Evolutionary conservation across 139 green algal genomes (phyloP).

Genomic region (Protoeuglena noctilucae): DNA sequence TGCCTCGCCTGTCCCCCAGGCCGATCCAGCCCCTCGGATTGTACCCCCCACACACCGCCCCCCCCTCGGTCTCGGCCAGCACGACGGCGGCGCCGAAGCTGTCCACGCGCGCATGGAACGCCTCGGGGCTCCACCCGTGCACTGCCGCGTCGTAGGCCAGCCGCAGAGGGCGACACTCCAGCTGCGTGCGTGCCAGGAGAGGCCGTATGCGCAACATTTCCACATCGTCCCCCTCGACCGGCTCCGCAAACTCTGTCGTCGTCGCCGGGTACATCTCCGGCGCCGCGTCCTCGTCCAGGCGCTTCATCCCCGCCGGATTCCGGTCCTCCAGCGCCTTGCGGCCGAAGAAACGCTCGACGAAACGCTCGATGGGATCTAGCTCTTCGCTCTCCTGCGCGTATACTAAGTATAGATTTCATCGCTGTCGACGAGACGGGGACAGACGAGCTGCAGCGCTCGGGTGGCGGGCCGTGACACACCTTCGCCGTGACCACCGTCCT

Average conservation of each 20-base stretch:
- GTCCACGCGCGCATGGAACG: slow-evolving; percentile 44
- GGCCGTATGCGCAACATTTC: slow-evolving; percentile 29
- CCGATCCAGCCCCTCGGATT: slow-evolving; percentile 43
- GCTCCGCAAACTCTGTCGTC: slow-evolving; percentile 26
- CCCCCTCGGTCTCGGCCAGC: slow-evolving; percentile 23
- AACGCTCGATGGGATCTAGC: background rate
- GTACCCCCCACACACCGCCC: slow-evolving; percentile 46
- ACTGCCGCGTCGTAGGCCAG: slow-evolving; percentile 35
- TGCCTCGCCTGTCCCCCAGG: slow-evolving; percentile 51
- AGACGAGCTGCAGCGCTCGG: too few species aligned
- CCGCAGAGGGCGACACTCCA: slow-evolving; percentile 31
- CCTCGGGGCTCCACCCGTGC: slow-evolving; percentile 36
- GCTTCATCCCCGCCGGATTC: slow-evolving; percentile 29
- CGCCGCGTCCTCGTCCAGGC: slow-evolving; percentile 23
- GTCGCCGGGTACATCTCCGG: slow-evolving; percentile 32
- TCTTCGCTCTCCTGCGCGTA: too few species aligned
- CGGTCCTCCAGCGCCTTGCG: background rate
- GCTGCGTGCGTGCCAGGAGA: slow-evolving; percentile 43
- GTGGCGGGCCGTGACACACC: too few species aligned
- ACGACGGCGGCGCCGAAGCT: slow-evolving; percentile 38
- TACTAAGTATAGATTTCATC: too few species aligned
- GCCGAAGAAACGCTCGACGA: background rate
- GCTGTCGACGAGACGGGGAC: too few species aligned
- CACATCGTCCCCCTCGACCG: slow-evolving; percentile 26
- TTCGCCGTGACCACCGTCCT: too few species aligned